Evolutionary conservation across 139 green algal species (phyloP), one percentile per base, ranked within the genome.

Genomic region (Picochlorum sp.): DNA sequence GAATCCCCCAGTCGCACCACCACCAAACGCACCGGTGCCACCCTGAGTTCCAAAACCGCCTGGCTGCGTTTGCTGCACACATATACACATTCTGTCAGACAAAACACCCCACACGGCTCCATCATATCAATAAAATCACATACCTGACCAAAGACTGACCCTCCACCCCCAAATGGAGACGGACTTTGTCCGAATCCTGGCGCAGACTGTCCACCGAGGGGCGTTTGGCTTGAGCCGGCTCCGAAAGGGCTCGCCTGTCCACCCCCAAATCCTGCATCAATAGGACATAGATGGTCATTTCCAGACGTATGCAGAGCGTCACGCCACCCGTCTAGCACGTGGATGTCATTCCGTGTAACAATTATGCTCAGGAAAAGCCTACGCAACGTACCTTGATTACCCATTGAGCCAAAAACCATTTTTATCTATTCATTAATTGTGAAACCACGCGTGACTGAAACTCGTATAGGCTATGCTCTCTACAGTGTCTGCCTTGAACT

Each of bases 101-200:
- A 10, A 30, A 15, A 68, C 20, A 2, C 34, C 34, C 34, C 34
- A 41, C 8, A 41, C 9, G 34, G 34, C 7, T 41, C 34, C 7
- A 41, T 41, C 8, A 4, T 41, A 41, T 11, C 34, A 14, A 41
- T 41, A 11, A 13, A 41, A 41, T 11, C 34, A 41, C 28, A 38
- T 62, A 74, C 62, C 60, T 70, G 59, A 13, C 75, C 75, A 63
- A 81, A 80, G 10, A 66, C 66, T 11, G 57, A 72, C 11, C 4
- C 13, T 8, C 66, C 41, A 20, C 69, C 67, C 2, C 76, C 76
- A 51, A 82, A 82, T 11, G 76, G 75, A 15, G 66, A 68, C 5
- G 64, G 21, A 31, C 26, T 30, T 34, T 62, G 44, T 14, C 70
- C 70, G 63, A 77, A 77, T 14, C 37, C 63, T 24, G 41, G 54